Evolutionary conservation across 1,139 yeast species (phyloP).

Genomic region (Magnusiomyces tetraspermus): DNA sequence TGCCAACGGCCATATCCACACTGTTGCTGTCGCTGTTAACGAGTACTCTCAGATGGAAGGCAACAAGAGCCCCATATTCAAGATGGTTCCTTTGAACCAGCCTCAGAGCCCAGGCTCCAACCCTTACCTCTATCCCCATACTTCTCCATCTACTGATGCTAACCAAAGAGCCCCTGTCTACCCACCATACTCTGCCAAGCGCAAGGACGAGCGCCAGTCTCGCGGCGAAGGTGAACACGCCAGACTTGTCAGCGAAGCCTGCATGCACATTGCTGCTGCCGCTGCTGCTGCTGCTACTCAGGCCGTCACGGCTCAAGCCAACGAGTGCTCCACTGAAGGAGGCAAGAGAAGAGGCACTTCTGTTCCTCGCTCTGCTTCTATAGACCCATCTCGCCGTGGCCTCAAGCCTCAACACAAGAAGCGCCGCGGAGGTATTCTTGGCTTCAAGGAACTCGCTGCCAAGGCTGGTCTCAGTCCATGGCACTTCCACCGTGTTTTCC

Average conservation of each 20-base stretch:
- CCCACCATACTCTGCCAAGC: constrained; percentile 3
- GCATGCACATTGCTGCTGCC: constrained; percentile 75
- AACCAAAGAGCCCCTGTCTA: too few species aligned
- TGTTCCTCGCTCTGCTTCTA: constrained; percentile 6
- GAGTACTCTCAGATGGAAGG: constrained; percentile 14
- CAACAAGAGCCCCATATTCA: background rate
- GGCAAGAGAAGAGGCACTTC: constrained; percentile 16
- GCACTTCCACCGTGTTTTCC: constrained; percentile 88
- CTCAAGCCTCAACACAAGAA: constrained; percentile 37
- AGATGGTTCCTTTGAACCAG: background rate
- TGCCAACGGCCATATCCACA: constrained; percentile 26
- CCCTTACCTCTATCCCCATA: too few species aligned
- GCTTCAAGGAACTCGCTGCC: constrained; percentile 80
- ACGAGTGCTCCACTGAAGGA: too few species aligned
- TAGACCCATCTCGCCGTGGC: constrained; percentile 12
- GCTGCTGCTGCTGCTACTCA: constrained; percentile 52
- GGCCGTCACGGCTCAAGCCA: constrained; percentile 25
- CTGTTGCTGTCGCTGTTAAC: constrained; percentile 22
- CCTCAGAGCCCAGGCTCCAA: too few species aligned
- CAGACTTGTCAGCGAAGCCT: constrained; percentile 65
- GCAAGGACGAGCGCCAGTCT: constrained; percentile 11
- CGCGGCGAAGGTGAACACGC: constrained; percentile 44
- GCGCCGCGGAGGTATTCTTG: constrained; percentile 81
- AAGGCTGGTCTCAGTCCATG: constrained; percentile 78
- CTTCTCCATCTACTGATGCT: too few species aligned